Evolutionary conservation across 345 rosid species (phyloP).

Genomic region (Turritis glabra): DNA sequence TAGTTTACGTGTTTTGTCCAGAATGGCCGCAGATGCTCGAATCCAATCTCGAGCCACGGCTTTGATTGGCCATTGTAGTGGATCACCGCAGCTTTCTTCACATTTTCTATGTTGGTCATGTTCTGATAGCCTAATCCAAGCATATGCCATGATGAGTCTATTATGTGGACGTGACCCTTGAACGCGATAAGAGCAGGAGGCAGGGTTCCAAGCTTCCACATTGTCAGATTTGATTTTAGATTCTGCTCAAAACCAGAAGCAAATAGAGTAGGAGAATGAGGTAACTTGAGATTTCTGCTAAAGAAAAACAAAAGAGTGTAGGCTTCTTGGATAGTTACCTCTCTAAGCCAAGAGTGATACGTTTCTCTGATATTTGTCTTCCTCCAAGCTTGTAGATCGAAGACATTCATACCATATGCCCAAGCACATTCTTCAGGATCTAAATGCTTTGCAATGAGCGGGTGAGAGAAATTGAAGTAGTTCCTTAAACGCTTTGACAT

Average conservation of each 20-base stretch:
- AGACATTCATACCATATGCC: conserved; percentile 99
- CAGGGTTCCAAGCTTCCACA: conserved; percentile 98
- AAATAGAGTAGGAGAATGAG: conserved; percentile 3
- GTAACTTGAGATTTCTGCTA: not conserved
- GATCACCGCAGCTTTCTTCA: conserved; percentile 82
- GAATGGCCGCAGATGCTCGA: conserved; percentile 95
- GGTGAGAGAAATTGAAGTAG: conserved; percentile 99
- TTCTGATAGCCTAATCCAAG: conserved; percentile 96
- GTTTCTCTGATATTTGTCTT: conserved; percentile 80
- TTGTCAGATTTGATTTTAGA: conserved; percentile 79
- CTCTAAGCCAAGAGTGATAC: conserved; percentile 94
- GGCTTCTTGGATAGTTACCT: conserved; percentile 50
- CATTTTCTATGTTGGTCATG: conserved; percentile 62
- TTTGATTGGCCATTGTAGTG: conserved; percentile 97
- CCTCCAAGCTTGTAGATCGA: conserved; percentile 92
- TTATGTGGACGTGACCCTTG: conserved; percentile 77
- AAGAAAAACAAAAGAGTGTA: not conserved
- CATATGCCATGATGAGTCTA: conserved; percentile 96
- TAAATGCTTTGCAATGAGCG: conserved; percentile 76
- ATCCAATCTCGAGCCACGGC: conserved; percentile 97
- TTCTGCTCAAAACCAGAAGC: conserved; percentile 53
- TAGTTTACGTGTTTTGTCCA: conserved; percentile 93
- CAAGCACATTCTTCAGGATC: conserved; percentile 97
- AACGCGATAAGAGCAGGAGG: conserved; percentile 99
- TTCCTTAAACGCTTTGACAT: conserved; percentile 95